These are phyloP conservation scores for Warburgia ugandensis DNA, from an alignment of 164 flowering plant species.

Conservation along the genomic window DNA sequence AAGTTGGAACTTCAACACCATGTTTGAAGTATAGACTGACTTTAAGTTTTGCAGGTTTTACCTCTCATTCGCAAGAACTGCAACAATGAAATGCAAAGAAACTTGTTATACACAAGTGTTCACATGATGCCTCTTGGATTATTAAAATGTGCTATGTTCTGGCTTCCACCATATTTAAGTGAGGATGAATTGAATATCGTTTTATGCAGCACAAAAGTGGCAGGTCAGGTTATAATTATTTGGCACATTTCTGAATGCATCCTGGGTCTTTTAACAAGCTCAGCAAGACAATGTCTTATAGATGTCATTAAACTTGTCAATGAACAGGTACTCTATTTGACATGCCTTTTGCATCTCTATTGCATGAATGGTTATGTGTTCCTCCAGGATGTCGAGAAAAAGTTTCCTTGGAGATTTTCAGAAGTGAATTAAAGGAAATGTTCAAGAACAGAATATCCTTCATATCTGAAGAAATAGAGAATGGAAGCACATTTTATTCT, in stretches of 20 bases:
- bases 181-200: constrained; percentile 44
- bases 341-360: constrained; percentile 42
- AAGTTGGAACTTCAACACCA: background rate
- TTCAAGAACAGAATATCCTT: constrained; percentile 42
- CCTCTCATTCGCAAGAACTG: constrained; percentile 44
- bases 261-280: too few relatives aligned
- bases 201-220: constrained; percentile 31
- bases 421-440: constrained; percentile 38
- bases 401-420: constrained; percentile 43
- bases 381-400: constrained; percentile 72
- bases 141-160: constrained; percentile 50
- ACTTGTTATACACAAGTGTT: constrained; percentile 45
- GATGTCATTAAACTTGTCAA: background rate
- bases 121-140: constrained; percentile 72
- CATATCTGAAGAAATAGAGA: constrained; percentile 24
- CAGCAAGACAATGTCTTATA: too few relatives aligned
- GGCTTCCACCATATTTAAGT: constrained; percentile 60
- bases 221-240: constrained; percentile 18
- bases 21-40: background rate
- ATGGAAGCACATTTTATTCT: constrained; percentile 16
- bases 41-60: constrained; percentile 39
- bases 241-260: background rate
- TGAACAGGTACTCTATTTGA: constrained; percentile 23
- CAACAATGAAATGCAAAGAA: constrained; percentile 40
- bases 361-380: constrained; percentile 54